These are phyloP conservation scores for Clitopilus hobsonii DNA, from an alignment of 768 basidiomycete species.

Conservation along the genomic window DNA sequence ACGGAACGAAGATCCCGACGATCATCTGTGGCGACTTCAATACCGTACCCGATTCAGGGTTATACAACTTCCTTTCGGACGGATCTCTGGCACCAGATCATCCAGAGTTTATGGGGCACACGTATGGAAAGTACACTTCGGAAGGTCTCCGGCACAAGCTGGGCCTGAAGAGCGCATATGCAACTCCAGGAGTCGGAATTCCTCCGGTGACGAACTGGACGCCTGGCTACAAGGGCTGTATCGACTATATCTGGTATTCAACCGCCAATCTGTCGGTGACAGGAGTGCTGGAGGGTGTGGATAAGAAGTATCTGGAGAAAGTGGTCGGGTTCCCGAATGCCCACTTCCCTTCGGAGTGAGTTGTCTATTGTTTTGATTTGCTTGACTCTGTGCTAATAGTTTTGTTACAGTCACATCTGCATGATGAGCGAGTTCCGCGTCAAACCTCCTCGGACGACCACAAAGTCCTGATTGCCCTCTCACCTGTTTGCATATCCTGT, in stretches of 20 bases:
- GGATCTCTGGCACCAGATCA: conserved; percentile 72
- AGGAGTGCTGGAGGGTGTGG: conserved; percentile 85
- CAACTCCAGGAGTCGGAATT: conserved; percentile 36
- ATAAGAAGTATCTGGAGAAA: conserved; percentile 79
- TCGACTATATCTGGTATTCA: conserved; percentile 96
- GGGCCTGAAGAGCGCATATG: conserved; percentile 82
- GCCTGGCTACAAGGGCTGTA: conserved; percentile 77
- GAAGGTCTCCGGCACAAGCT: conserved; percentile 82
- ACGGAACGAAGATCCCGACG: conserved; percentile 85
- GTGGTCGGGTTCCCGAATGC: conserved; percentile 95
- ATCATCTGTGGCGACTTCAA: conserved; percentile 97
- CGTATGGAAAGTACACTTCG: conserved; percentile 89
- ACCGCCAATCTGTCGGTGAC: conserved; percentile 69
- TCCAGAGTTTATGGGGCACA: conserved; percentile 87
- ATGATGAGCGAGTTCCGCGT: conserved; percentile 75
- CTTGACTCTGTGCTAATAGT: conserved; percentile 7
- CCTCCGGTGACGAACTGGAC: conserved; percentile 85
- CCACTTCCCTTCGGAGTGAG: conserved; percentile 96
- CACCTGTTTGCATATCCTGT: neutral
- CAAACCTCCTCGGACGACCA: conserved; percentile 53
- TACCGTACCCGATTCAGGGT: conserved; percentile 79
- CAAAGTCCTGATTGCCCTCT: conserved; percentile 12
- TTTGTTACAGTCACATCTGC: conserved; percentile 57
- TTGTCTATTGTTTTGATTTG: conserved; percentile 15
- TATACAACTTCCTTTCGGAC: conserved; percentile 84